Base-by-base conservation (phyloP, 2,329 filamentous ascomycete genomes). In the Beauveria pseudobassiana region DNA sequence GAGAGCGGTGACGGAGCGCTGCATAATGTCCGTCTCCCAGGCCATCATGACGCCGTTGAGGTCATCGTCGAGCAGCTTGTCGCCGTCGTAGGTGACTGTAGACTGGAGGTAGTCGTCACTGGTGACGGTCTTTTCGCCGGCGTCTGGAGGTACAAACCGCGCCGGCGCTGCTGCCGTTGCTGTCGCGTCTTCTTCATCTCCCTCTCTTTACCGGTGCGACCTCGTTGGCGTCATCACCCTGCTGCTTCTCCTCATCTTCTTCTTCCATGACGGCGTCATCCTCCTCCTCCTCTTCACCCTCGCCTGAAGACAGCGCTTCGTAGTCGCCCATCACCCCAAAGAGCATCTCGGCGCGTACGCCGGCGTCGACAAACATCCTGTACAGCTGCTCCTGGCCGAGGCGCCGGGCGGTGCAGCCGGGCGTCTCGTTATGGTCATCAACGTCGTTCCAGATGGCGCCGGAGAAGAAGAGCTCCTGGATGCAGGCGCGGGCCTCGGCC, bases 361-460 rank as follows among this genome's bases (percentile, higher is more conserved):
- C 95, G 2, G 93, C 93, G 71, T 93, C 90, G 8, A 98, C 89
- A 72, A 93, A 90, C 62, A 92, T 74, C 46, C 88, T 84, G 72
- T 99, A 98, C 42, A 97, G 76, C 55, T 85, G 82, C 59, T 75
- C 80, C 68, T 90, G 78, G 0, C 89, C 88, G 26, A 97, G 72
- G 28, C 85, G 78, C 62, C 81, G 80, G 9, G 95, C 95, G 49
- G 97, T 78, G 72, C 93, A 98, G 8, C 92, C 95, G 0, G 95
- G 92, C 3, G 95, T 98, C 79, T 98, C 93, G 68, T 91, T 84
- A 67, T 90, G 88, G 66, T 80, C 77, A 73, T 98, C 91, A 61
- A 98, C 79, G 72, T 97, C 93, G 76, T 99, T 99, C 95, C 95
- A 99, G 67, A 98, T 97, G 12, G 91, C 95, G 38, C 95, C 95